Base-by-base conservation (phyloP, 148 eudicot species). In the Amaranthus hypochondriacus region DNA sequence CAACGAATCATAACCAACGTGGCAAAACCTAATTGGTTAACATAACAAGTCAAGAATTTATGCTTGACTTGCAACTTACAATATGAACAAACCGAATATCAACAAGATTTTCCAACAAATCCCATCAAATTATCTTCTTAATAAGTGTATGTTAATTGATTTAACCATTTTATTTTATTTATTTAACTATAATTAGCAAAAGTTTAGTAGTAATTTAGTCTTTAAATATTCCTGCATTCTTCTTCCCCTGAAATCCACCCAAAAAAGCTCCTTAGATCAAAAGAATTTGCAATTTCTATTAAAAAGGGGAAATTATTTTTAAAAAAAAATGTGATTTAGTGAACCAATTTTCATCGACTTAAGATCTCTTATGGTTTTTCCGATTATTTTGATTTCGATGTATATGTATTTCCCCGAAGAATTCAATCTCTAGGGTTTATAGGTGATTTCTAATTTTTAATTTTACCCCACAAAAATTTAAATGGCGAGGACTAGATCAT, bases 401-500 rank as follows among this genome's bases (percentile, higher is more conserved):
- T 28, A 28, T 2, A 28, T 28, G 39, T 28, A 28, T 28, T 28
- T 28, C 39, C 14, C 39, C 6, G 39, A 6, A 65, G 39, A 6
- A 12, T 51, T 28, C 39, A 28, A 3, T 51, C 49, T 42, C 43
- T 77, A 58, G 75, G 76, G 76, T 64, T 73, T 60, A 51, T 55
- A 28, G 39, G 39, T 28, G 39, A 28, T 28, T 28, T 28, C 39
- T 28, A 5, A 28, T 7, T 61, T 55, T 48, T 28, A 4, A 1
- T 49, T 51, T 49, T 7, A 28, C 39, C 39, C 39, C 39, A 28
- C 8, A 18, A 2, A 9, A 44, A 46, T 28, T 39, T 8, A 76
- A 71, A 92, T 92, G 98, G 96, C 88, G 53, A 84, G 98, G 69
- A 86, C 75, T 79, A 88, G 98, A 87, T 88, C 90, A 53, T 87